A percentile compares a stretch with the other conserved stretches of the same genome.
phyloP scores from a whole-genome alignment of 805 yeast species.

The Danielozyma ontarioensis region DNA sequence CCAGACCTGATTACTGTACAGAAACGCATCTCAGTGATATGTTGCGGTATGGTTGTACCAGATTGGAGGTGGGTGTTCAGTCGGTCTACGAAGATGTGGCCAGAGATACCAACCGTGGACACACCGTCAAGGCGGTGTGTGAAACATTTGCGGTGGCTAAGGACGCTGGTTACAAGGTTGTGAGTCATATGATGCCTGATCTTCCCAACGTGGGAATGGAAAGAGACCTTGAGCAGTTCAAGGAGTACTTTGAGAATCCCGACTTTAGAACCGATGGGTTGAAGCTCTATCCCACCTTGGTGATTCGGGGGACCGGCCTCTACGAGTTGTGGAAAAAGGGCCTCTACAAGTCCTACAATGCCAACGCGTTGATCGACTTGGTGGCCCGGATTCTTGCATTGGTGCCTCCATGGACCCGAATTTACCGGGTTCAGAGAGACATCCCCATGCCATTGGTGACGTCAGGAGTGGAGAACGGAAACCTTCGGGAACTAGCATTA shows the following conservation, averaged over 20 bases:
- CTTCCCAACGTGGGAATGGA: slow-evolving; percentile 98
- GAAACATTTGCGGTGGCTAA: slow-evolving; percentile 95
- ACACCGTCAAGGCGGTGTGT: slow-evolving; percentile 92
- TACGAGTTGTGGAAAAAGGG: slow-evolving; percentile 98
- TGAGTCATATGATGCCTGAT: slow-evolving; percentile 99
- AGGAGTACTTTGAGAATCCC: slow-evolving; percentile 95
- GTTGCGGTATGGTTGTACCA: slow-evolving; percentile 94
- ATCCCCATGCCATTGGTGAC: slow-evolving; percentile 98
- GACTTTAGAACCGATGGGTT: slow-evolving; percentile 96
- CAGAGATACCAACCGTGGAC: slow-evolving; percentile 96
- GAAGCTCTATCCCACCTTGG: slow-evolving; percentile 92
- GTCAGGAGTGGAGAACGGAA: slow-evolving; percentile 97
- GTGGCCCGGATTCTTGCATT: slow-evolving; percentile 94
- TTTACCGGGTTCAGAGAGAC: slow-evolving; percentile 96
- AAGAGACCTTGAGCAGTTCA: slow-evolving; percentile 91
- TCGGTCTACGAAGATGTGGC: slow-evolving; percentile 98
- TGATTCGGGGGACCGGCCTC: slow-evolving; percentile 94
- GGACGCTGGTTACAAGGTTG: slow-evolving; percentile 97
- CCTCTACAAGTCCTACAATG: slow-evolving; percentile 87
- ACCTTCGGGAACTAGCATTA: slow-evolving; percentile 87
- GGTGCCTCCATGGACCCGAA: slow-evolving; percentile 99
- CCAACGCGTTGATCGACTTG: slow-evolving; percentile 87
- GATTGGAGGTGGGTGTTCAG: slow-evolving; percentile 96
- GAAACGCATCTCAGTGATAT: slow-evolving; percentile 92
- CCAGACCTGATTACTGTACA: slow-evolving; percentile 97